phyloP scores from a whole-genome alignment of 495 filamentous ascomycete species.

The Lasiosphaeria ovina region DNA sequence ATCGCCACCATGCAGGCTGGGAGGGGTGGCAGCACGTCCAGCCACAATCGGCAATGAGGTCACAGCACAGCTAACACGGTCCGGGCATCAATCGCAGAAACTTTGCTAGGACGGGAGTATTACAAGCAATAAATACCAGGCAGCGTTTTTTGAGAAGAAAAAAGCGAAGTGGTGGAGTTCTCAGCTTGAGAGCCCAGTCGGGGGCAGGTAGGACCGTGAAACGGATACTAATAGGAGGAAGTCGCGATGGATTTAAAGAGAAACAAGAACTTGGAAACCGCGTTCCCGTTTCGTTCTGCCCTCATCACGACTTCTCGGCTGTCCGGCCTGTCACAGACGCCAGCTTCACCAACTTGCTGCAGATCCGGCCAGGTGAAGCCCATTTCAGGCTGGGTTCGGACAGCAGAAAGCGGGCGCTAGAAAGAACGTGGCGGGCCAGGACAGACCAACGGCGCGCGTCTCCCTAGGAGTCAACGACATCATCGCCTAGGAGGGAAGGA shows the following conservation, averaged over 20 bases:
- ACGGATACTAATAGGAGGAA: no score
- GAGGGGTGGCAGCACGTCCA: slow-evolving; percentile 9
- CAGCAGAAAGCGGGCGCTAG: neutral
- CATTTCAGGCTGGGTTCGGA: neutral
- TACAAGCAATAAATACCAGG: neutral
- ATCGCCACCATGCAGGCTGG: slow-evolving; percentile 15
- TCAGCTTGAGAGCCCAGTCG: no score
- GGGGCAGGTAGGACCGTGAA: no score
- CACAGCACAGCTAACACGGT: slow-evolving; percentile 11
- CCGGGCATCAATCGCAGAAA: neutral
- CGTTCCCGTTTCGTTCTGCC: neutral
- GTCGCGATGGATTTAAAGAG: no score
- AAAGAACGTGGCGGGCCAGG: no score
- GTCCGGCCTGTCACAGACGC: neutral
- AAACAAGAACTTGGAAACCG: neutral
- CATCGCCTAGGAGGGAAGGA: neutral
- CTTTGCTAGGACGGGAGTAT: neutral
- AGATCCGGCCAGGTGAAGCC: neutral
- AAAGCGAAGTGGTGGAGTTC: no score
- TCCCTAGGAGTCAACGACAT: neutral
- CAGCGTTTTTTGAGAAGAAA: no score
- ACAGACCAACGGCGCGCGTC: neutral
- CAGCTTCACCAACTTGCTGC: neutral
- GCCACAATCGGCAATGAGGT: slow-evolving; percentile 23
- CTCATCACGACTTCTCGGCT: neutral